phyloP scores from a whole-genome alignment of 768 basidiomycete genomes.

The Amanita thiersii region DNA sequence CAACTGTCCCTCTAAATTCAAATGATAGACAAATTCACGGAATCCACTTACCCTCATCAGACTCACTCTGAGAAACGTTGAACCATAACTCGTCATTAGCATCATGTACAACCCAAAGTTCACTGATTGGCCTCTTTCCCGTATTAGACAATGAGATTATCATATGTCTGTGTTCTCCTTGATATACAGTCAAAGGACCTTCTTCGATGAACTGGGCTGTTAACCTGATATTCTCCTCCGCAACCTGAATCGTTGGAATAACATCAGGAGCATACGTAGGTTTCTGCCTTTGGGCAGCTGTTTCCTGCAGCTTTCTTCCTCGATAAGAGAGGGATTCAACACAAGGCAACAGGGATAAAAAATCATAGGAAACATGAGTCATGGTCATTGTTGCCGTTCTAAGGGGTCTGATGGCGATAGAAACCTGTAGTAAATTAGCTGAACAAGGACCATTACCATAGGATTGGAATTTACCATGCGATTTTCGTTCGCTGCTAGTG shows the following conservation, averaged over 20 bases:
- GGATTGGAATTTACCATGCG: slow-evolving; percentile 42
- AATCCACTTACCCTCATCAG: background rate
- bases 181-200: slow-evolving; percentile 40
- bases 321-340: slow-evolving; percentile 58
- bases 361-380: slow-evolving; percentile 53
- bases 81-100: slow-evolving; percentile 60
- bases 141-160: slow-evolving; percentile 57
- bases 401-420: slow-evolving; percentile 50
- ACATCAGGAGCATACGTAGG: slow-evolving; percentile 69
- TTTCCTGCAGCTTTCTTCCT: slow-evolving; percentile 74
- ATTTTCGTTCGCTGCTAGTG: slow-evolving; percentile 53
- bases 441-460: background rate
- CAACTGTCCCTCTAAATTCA: slow-evolving; percentile 5
- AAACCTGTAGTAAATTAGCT: slow-evolving; percentile 32
- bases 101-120: slow-evolving; percentile 65
- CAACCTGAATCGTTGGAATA: slow-evolving; percentile 51
- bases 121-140: slow-evolving; percentile 50
- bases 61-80: slow-evolving; percentile 12
- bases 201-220: slow-evolving; percentile 48
- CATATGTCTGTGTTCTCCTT: slow-evolving; percentile 60
- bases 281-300: slow-evolving; percentile 56
- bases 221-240: slow-evolving; percentile 58
- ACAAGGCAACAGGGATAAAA: slow-evolving; percentile 64
- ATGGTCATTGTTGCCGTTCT: slow-evolving; percentile 47
- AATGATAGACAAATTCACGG: background rate